These are phyloP conservation scores for Sorghum bicolor DNA, from an alignment of 176 grass and related monocot species.

Conservation along the genomic window DNA sequence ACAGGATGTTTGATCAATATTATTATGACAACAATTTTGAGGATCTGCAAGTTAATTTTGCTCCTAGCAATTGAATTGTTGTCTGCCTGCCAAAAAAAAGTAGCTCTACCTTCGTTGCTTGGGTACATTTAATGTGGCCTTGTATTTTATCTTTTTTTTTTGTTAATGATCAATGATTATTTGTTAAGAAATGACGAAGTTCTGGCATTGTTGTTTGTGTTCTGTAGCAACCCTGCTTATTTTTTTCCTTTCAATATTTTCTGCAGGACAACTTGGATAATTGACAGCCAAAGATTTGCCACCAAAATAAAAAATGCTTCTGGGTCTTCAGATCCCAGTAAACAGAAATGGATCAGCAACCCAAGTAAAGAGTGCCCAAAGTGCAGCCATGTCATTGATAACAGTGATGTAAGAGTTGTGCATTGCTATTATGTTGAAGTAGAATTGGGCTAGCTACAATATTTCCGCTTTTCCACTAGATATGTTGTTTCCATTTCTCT, in stretches of 20 bases:
- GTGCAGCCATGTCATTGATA: slow-evolving; percentile 85
- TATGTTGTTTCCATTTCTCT: slow-evolving; percentile 6
- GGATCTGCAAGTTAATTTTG: neutral
- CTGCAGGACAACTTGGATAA: slow-evolving; percentile 85
- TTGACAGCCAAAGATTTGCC: slow-evolving; percentile 88
- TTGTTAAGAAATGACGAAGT: slow-evolving; percentile 4
- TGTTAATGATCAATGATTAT: neutral
- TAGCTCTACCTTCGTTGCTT: neutral
- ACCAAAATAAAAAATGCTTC: slow-evolving; percentile 93
- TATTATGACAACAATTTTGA: neutral
- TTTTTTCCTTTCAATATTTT: slow-evolving; percentile 33
- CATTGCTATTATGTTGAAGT: neutral
- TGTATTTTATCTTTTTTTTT: slow-evolving; percentile 7
- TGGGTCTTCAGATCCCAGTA: slow-evolving; percentile 53
- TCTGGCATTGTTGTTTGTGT: neutral
- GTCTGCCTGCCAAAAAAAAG: neutral
- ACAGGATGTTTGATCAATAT: neutral
- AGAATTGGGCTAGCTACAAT: neutral
- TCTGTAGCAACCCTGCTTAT: neutral
- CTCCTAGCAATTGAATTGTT: neutral
- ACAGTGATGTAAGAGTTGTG: slow-evolving; percentile 79
- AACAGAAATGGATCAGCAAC: slow-evolving; percentile 75
- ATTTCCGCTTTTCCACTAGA: neutral
- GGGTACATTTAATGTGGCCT: neutral
- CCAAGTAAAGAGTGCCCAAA: slow-evolving; percentile 81